Evolutionary conservation across 352 stramenopile species (phyloP).

Genomic region (Globisporangium apiculatum): DNA sequence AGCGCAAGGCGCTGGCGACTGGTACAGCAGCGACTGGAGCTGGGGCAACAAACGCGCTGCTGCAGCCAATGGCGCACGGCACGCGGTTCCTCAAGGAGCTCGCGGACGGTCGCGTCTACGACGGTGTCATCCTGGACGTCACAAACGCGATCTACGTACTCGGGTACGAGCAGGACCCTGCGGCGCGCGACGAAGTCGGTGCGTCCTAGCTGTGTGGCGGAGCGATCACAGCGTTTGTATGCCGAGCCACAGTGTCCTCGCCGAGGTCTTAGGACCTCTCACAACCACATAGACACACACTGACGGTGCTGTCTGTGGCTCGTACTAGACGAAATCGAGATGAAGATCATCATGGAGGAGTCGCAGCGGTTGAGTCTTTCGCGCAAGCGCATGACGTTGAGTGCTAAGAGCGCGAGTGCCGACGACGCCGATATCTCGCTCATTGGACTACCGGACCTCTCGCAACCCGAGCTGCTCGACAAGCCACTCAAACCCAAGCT

Average conservation of each 20-base stretch:
- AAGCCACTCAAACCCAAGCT: conserved; percentile 11
- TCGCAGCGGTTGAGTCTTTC: conserved; percentile 38
- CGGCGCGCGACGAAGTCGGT: conserved; percentile 66
- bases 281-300: not conserved
- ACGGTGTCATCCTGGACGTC: conserved; percentile 47
- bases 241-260: too few relatives aligned
- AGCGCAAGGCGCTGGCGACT: conserved; percentile 30
- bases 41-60: not conserved
- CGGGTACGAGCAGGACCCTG: conserved; percentile 52
- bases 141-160: conserved; percentile 33
- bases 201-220: conserved; percentile 5
- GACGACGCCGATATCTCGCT: conserved; percentile 49
- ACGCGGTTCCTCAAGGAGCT: conserved; percentile 73
- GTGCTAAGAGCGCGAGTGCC: not conserved
- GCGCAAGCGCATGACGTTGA: conserved; percentile 16
- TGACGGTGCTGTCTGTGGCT: not conserved
- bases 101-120: conserved; percentile 52
- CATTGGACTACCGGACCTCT: conserved; percentile 47
- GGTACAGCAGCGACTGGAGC: conserved; percentile 1
- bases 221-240: too few relatives aligned
- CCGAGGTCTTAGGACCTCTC: too few relatives aligned
- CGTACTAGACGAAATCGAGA: conserved; percentile 55
- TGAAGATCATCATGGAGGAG: conserved; percentile 71
- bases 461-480: conserved; percentile 4
- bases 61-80: conserved; percentile 35